Base-by-base conservation (phyloP, 129 eudicot species). In the Silybum marianum region DNA sequence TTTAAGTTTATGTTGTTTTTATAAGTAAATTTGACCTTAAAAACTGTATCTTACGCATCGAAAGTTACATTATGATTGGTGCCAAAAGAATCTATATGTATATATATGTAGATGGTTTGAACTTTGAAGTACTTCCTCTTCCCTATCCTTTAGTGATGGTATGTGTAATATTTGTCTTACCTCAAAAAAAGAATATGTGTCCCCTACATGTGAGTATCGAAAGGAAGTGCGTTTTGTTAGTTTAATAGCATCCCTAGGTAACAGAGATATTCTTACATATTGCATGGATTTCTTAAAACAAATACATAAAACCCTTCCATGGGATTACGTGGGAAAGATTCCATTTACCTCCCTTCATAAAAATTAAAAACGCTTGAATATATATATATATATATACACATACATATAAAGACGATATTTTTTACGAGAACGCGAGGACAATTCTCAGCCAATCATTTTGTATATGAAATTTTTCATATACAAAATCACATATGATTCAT, bases 211-310 rank as follows among this genome's bases (percentile, higher is more conserved):
- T 83, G 82, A 83, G 24, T 83, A 58, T 69, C 71, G 30, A 62
- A 66, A 80, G 23, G 25, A 75, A 69, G 82, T 75, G 84, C 71
- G 40, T 16, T 36, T 36, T 68, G 72, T 74, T 84, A 51, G 73
- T 84, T 84, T 74, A 84, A 80, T 75, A 68, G 70, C 81, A 80
- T 79, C 82, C 78, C 81, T 84, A 76, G 88, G 88, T 84, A 84
- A 69, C 58, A 84, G 84, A 84, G 88, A 80, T 60, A 84, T 84
- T 80, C 84, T 77, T 24, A 83, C 72, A 82, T 76, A 51, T 34
- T 82, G 72, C 84, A 84, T 84, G 72, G 84, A 84, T 84, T 80
- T 84, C 88, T 80, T 77, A 80, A 84, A 84, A 78, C 81, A 80
- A 80, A 44, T 80, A 70, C 73, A 79, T 54, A 60, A 71, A 75